Evolutionary conservation across 495 filamentous ascomycete genomes (phyloP), one percentile per base, ranked within the genome.

Genomic region (Podospora fimiseda): DNA sequence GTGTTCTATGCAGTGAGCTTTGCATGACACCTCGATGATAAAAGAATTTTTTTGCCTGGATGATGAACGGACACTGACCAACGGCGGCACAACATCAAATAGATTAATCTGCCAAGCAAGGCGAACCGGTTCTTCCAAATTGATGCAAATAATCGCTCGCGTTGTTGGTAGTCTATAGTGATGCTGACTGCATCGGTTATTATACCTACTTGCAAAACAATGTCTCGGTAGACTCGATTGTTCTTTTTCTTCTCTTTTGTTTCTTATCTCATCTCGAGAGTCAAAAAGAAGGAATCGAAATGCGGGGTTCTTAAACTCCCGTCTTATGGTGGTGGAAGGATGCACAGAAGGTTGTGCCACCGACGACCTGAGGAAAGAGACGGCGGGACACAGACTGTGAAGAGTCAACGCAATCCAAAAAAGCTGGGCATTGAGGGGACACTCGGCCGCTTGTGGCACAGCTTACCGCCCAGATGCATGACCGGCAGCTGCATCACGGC

Each of bases 381-480:
- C 6, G 2, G 23, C n/a, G 23, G 13, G 44, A 20, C 14, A 47
- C n/a, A 27, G 14, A 6, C 27, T 33, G 44, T 44, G 44, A 47
- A 30, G 44, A 6, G n/a, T n/a, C n/a, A 20, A 33, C n/a, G 6
- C 42, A 41, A 18, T 15, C 50, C 33, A 48, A 27, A 20, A 41
- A 41, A 15, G 47, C 42, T 48, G 43, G 33, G 43, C 41, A 46
- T 36, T 39, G 27, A 13, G 23, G 46, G 43, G 21, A 50, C 3
- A 53, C 40, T 48, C 43, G 50, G 50, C 50, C 50, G 52, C 53
- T 57, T 56, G 61, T 59, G 62, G 59, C 59, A 56, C 52, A 43
- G 65, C 58, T 67, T 68, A 54, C 65, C 67, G 67, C 67, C 62
- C 58, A 59, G 51, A 56, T 67, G 65, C 67, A 65, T 59, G 60